Conservation (phyloP, 768 basidiomycete genomes). For the Suillus tomentosus region DNA sequence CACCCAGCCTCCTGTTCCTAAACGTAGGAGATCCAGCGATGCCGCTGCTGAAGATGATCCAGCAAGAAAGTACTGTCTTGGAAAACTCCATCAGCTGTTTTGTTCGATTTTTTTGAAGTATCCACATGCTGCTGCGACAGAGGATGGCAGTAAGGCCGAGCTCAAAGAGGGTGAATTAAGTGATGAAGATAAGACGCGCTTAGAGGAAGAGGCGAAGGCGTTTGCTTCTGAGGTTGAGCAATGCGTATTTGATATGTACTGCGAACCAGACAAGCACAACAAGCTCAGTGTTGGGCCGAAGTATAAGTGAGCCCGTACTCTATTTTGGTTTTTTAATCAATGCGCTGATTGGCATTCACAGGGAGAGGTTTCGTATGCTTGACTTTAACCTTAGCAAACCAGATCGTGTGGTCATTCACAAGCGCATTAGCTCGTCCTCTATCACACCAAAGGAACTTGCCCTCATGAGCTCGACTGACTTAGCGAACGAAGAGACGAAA, state of each 20-base stretch:
- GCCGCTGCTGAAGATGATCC: conserved; percentile 62
- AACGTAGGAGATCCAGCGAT: conserved; percentile 51
- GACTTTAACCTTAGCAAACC: conserved; percentile 84
- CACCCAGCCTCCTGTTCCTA: conserved; percentile 39
- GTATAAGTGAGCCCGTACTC: conserved; percentile 66
- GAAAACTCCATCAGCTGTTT: conserved; percentile 74
- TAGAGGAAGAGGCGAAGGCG: conserved; percentile 58
- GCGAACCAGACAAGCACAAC: conserved; percentile 75
- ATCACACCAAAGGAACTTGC: conserved; percentile 75
- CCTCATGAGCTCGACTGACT: conserved; percentile 84
- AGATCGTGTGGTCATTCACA: conserved; percentile 79
- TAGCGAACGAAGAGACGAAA: conserved; percentile 86
- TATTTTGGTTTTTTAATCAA: conserved; percentile 3
- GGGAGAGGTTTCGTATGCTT: conserved; percentile 89
- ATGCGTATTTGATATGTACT: conserved; percentile 73
- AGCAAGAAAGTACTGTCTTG: conserved; percentile 76
- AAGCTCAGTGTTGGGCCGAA: conserved; percentile 65
- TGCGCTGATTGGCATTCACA: conserved; percentile 32
- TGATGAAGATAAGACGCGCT: conserved; percentile 57
- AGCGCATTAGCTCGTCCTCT: conserved; percentile 67
- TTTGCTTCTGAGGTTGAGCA: conserved; percentile 76
- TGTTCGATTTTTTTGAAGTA: conserved; percentile 71
- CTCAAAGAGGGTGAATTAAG: conserved; percentile 56
- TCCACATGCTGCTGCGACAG: conserved; percentile 50
- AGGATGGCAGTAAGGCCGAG: conserved; percentile 35